Evolutionary conservation across 192 early-diverging fungal species (phyloP).

Genomic region (Linnemannia elongata): DNA sequence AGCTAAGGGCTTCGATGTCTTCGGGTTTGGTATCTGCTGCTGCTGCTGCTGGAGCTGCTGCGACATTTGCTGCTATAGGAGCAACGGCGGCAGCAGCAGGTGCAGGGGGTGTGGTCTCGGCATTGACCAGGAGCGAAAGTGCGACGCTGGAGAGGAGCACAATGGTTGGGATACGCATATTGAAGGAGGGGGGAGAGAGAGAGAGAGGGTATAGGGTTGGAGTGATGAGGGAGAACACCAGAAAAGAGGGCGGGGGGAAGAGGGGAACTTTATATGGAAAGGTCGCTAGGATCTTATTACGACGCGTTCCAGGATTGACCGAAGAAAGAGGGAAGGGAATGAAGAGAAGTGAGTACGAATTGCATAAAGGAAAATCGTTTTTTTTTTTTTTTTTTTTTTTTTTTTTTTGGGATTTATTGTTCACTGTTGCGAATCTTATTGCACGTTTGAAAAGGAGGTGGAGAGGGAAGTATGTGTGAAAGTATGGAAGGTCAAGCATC

Average conservation of each 20-base stretch:
- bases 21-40: neutral
- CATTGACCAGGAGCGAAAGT: conserved; percentile 16
- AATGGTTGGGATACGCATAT: conserved; percentile 26
- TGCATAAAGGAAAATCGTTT: neutral
- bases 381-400: no score
- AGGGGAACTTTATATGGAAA: neutral
- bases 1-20: neutral
- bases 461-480: neutral
- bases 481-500: no score
- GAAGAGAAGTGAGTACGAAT: neutral
- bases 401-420: no score
- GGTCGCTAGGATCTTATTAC: neutral
- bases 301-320: conserved; percentile 19
- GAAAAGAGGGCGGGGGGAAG: no score
- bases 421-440: neutral
- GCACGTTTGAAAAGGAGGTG: neutral
- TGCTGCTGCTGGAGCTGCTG: neutral
- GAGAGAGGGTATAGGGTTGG: neutral
- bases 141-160: conserved; percentile 30
- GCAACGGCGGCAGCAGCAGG: neutral
- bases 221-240: neutral
- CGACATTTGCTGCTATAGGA: neutral
- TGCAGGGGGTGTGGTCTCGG: neutral
- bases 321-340: no score
- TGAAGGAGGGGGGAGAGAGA: neutral